phyloP scores from a whole-genome alignment of 257 asterid species.

The Eustoma russellianum region DNA sequence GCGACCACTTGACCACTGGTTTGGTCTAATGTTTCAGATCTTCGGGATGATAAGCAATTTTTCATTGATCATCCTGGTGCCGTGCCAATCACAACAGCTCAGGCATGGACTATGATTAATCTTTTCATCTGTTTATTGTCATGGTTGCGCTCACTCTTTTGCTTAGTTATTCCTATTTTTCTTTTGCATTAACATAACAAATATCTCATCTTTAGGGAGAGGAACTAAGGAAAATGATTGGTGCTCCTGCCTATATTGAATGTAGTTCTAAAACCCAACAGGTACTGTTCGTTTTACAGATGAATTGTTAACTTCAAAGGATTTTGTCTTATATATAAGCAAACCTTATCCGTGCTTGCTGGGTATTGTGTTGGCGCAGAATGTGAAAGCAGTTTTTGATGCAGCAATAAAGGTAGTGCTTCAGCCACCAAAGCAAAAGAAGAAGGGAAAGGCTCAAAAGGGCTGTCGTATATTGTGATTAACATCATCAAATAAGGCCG shows the following conservation, averaged over 20 bases:
- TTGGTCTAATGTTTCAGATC: constrained; percentile 15
- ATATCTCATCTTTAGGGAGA: constrained; percentile 21
- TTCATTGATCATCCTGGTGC: constrained; percentile 39
- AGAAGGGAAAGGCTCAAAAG: constrained; percentile 37
- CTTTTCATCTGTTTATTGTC: neutral
- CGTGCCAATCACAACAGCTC: constrained; percentile 34
- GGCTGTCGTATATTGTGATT: constrained; percentile 30
- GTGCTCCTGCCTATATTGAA: constrained; percentile 34
- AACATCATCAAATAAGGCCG: too few species aligned
- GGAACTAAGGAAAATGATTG: constrained; percentile 34
- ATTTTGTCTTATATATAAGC: neutral
- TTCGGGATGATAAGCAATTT: constrained; percentile 37
- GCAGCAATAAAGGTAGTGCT: constrained; percentile 51
- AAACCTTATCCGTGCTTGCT: neutral
- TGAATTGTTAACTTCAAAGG: neutral
- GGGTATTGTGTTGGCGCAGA: constrained; percentile 20
- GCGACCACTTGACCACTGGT: too few species aligned
- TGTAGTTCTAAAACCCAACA: constrained; percentile 44
- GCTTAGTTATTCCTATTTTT: neutral
- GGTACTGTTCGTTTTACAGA: constrained; percentile 11
- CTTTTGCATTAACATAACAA: too few species aligned
- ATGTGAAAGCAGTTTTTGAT: constrained; percentile 47
- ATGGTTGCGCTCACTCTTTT: neutral
- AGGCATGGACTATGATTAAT: constrained; percentile 15
- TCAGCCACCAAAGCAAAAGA: constrained; percentile 48